Percentiles rank a stretch among this genome's conserved stretches.
Evolutionary conservation across 257 asterid species (phyloP).

Genomic region (Galeopsis tetrahit): DNA sequence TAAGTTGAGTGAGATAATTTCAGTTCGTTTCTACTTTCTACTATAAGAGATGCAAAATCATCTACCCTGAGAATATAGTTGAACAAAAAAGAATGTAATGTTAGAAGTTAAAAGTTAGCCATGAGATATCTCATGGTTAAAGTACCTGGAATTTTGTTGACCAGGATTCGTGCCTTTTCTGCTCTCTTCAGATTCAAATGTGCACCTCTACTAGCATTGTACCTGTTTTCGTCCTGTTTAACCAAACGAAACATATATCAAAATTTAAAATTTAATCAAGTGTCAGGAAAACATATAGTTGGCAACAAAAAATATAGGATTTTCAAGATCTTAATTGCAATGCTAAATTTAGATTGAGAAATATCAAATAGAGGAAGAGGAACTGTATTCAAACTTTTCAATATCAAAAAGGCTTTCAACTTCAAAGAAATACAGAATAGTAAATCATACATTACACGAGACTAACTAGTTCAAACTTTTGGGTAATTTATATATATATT

Average conservation of each 20-base stretch:
- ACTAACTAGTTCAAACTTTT: neutral
- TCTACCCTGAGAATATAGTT: neutral
- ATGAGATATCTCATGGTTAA: neutral
- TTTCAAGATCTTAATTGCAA: neutral
- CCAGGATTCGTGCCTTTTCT: slow-evolving; percentile 69
- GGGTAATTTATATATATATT: no score
- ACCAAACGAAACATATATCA: slow-evolving; percentile 5
- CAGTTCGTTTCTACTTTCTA: neutral
- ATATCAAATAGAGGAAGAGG: neutral
- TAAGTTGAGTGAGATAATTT: neutral
- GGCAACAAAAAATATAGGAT: neutral
- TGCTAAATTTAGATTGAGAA: neutral
- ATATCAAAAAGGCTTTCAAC: neutral
- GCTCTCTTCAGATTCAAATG: slow-evolving; percentile 82
- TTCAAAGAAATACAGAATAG: slow-evolving; percentile 1
- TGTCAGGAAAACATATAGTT: neutral
- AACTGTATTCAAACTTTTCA: neutral
- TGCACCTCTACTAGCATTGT: slow-evolving; percentile 81
- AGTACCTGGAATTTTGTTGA: slow-evolving; percentile 73
- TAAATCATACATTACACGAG: neutral
- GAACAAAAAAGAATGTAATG: neutral
- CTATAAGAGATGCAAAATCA: slow-evolving; percentile 1
- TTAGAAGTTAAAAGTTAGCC: neutral
- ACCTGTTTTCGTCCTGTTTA: slow-evolving; percentile 75
- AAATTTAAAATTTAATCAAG: neutral